A percentile compares a stretch with the other conserved stretches of the same genome.
Conservation (phyloP, 495 filamentous ascomycete genomes). For the Penicillium flavigenum region DNA sequence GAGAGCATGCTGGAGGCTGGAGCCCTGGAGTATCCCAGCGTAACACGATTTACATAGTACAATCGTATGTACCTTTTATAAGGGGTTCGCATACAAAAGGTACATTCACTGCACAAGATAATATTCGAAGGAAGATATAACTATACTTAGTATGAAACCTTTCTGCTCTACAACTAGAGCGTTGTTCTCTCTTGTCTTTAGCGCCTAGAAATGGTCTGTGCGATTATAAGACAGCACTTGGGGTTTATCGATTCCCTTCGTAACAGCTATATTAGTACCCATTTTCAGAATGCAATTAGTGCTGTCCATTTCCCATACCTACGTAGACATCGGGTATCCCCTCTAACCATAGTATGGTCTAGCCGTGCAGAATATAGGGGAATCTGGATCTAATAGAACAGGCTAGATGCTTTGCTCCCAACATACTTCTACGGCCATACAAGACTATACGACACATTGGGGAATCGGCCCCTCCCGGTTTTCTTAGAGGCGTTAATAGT, state of each 20-base stretch:
- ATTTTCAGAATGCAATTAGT: no score
- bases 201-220: background rate
- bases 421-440: background rate
- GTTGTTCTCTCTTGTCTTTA: background rate
- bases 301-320: no score
- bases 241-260: background rate
- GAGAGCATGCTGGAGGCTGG: no score
- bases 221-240: background rate
- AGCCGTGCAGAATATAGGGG: slow-evolving; percentile 2
- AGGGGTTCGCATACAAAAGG: background rate
- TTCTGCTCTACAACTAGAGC: background rate
- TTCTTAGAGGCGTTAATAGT: background rate
- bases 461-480: background rate
- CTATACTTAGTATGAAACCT: background rate
- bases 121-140: background rate
- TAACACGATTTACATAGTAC: background rate
- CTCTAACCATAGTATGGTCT: slow-evolving; percentile 1
- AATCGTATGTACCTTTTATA: background rate
- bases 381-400: background rate
- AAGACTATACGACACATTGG: background rate
- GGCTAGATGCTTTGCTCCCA: background rate
- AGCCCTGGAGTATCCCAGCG: background rate
- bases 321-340: background rate
- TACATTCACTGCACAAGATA: background rate
- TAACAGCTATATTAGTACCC: background rate